Evolutionary conservation across 2,329 filamentous ascomycete species (phyloP).

Genomic region (Talaromyces pinophilus): DNA sequence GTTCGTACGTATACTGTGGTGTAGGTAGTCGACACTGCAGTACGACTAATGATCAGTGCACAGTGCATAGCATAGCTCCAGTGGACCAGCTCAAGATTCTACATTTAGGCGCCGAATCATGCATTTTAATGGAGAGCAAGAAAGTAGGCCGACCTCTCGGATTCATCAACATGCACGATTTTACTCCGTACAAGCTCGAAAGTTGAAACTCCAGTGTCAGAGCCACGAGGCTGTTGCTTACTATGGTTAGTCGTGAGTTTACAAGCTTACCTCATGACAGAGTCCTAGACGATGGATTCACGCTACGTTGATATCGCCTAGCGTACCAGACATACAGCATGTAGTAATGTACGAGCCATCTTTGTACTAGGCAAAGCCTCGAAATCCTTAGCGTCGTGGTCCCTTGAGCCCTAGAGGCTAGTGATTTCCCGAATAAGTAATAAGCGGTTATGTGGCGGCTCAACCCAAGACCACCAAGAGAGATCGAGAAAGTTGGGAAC

Average conservation of each 20-base stretch:
- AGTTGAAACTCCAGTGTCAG: constrained; percentile 1
- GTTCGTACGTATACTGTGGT: not conserved
- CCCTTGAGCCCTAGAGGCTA: not conserved
- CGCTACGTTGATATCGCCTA: not conserved
- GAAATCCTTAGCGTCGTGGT: constrained; percentile 1
- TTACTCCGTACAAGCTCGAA: not conserved
- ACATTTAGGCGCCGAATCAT: not conserved
- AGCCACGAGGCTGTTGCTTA: constrained; percentile 3
- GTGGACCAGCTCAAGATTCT: not conserved
- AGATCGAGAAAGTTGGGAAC: too few relatives aligned
- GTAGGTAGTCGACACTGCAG: not conserved
- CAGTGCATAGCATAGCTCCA: not conserved
- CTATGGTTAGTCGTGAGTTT: not conserved
- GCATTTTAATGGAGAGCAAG: not conserved
- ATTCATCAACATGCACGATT: not conserved
- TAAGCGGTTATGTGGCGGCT: not conserved
- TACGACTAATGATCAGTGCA: not conserved
- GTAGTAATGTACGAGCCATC: not conserved
- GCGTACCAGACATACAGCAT: not conserved
- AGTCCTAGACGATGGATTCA: not conserved
- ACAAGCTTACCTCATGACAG: not conserved
- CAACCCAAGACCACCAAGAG: not conserved
- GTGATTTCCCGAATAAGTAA: not conserved
- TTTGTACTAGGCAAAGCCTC: not conserved
- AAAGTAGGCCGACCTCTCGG: not conserved